Percentiles rank a stretch among this genome's conserved stretches.
These are phyloP conservation scores for Teunomyces funiuensis DNA, from an alignment of 805 yeast genomes.

Conservation along the genomic window DNA sequence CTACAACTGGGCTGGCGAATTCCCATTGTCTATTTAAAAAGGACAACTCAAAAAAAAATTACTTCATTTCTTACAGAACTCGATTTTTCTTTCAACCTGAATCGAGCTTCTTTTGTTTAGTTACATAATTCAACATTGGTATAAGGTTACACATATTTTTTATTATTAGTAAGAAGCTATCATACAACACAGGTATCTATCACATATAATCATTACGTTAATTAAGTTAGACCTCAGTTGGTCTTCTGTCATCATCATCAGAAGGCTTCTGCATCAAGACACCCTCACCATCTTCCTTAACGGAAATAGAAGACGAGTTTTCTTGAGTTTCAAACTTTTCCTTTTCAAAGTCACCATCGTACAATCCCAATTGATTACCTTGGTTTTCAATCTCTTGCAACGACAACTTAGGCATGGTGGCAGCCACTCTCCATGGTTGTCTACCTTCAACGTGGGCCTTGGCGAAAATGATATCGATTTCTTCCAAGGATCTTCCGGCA, in stretches of 20 bases:
- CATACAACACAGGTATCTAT: background rate
- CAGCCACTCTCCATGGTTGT: constrained; percentile 64
- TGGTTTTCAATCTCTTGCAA: constrained; percentile 58
- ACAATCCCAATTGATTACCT: constrained; percentile 57
- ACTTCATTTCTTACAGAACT: constrained; percentile 9
- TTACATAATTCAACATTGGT: constrained; percentile 9
- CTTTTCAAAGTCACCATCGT: constrained; percentile 43
- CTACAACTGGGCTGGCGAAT: constrained; percentile 86
- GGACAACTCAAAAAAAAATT: constrained; percentile 15
- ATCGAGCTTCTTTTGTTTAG: constrained; percentile 1
- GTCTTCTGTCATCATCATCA: constrained; percentile 2
- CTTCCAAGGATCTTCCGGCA: constrained; percentile 46
- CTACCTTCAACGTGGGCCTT: constrained; percentile 57
- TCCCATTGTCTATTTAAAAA: constrained; percentile 52
- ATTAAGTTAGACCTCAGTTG: constrained; percentile 9
- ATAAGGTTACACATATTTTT: constrained; percentile 3
- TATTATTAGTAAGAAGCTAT: background rate
- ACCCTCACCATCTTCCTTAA: constrained; percentile 13
- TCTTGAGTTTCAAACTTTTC: constrained; percentile 34
- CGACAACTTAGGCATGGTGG: constrained; percentile 56
- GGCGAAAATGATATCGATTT: constrained; percentile 59
- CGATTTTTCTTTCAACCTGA: constrained; percentile 1
- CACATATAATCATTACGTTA: background rate
- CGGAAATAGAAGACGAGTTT: constrained; percentile 19
- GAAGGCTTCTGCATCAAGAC: constrained; percentile 6